Base-by-base conservation (phyloP, 805 yeast genomes). In the Metschnikowia chrysomelidarum region DNA sequence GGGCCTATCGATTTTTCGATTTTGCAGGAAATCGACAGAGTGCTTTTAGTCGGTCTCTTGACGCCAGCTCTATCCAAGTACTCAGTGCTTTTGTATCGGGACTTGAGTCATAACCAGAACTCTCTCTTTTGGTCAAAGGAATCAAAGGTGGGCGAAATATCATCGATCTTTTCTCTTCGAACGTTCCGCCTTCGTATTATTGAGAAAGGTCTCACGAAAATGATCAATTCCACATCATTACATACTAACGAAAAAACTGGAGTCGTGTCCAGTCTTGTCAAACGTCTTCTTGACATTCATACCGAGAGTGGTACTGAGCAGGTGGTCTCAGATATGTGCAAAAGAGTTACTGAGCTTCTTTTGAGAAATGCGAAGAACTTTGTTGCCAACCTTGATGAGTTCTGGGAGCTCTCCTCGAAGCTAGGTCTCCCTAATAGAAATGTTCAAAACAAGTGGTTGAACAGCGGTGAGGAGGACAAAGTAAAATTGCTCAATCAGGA, bases 241-340 rank as follows among this genome's bases (percentile, higher is more conserved):
- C 34, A 34, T 12, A 14, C 9, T 9, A 31, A 30, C 9, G 50
- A 46, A 17, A 31, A 54, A 46, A 31, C 30, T 13, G 33, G 27
- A 26, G 14, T 57, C 29, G 18, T 60, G 3, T 38, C 43, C 7
- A 53, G 50, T 18, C 41, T 60, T 12, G 25, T 62, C 3, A 40
- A 47, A 19, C 38, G 49, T 0, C 38, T 66, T 19, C 54, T 49
- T 25, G 47, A 42, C n/a, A 63, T 63, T 24, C 56, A 47, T 36
- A 58, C 56, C 19, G 49, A 46, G 25, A 51, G 55, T 33, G 54
- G 25, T 32, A 39, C 43, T 4, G 53, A 59, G 0, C 16, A 41
- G 0, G 49, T 54, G 33, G 63, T 50, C 39, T 51, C 49, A 10
- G 69, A 62, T n/a, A 49, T 50, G 31, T 62, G 69, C 36, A 52